Evolutionary conservation across 306 rosid genomes (phyloP).

Genomic region (Lathyrus sativus): DNA sequence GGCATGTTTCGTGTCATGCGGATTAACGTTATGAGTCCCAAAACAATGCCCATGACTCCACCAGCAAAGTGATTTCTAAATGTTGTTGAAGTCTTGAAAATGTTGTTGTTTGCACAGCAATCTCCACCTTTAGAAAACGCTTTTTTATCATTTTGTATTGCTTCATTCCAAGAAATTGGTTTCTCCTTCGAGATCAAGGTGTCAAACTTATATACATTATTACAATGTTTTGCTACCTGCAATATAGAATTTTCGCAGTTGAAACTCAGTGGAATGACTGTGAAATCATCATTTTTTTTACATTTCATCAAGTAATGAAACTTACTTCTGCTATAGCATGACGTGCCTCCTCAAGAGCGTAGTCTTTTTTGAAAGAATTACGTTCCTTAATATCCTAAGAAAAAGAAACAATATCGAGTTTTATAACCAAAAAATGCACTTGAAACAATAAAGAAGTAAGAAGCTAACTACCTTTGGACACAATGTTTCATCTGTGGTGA

Average conservation of each 20-base stretch:
- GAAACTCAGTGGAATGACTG: not conserved
- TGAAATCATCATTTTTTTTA: too few species aligned
- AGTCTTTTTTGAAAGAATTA: constrained; percentile 15
- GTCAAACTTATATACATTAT: constrained; percentile 38
- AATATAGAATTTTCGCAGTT: not conserved
- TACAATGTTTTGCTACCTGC: constrained; percentile 47
- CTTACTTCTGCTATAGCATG: constrained; percentile 57
- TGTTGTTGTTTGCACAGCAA: constrained; percentile 21
- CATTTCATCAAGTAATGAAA: too few species aligned
- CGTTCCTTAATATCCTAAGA: constrained; percentile 42
- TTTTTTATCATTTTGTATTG: constrained; percentile 42
- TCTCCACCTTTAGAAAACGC: constrained; percentile 51
- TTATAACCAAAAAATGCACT: constrained; percentile 10
- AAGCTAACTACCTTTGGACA: constrained; percentile 46
- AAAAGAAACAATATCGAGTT: constrained; percentile 21
- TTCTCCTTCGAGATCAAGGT: constrained; percentile 53
- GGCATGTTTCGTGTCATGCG: constrained; percentile 72
- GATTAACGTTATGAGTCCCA: constrained; percentile 66
- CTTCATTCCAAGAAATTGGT: constrained; percentile 50
- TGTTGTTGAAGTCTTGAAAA: constrained; percentile 47
- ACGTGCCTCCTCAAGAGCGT: constrained; percentile 1
- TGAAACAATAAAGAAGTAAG: constrained; percentile 6
- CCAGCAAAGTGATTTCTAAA: constrained; percentile 47
- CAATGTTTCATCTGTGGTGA: constrained; percentile 55
- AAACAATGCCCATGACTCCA: constrained; percentile 65